A percentile compares a stretch with the other conserved stretches of the same genome.
Evolutionary conservation across 1,284 basidiomycete species (phyloP).

Genomic region (Omphalotus olearius): DNA sequence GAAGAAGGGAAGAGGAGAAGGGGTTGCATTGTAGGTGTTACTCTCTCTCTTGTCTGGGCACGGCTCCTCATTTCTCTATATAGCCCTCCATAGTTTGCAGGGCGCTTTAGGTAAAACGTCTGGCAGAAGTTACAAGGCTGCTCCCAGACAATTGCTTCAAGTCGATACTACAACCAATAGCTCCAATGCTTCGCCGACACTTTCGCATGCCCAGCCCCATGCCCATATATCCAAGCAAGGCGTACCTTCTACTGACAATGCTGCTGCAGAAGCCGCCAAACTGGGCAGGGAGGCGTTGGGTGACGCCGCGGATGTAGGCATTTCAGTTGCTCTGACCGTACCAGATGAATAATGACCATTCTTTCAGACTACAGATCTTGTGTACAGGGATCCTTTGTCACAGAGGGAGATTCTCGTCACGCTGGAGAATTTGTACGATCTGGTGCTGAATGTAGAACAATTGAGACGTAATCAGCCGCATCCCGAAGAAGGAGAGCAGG

Average conservation of each 20-base stretch:
- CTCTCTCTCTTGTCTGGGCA: neutral
- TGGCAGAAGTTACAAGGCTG: slow-evolving; percentile 87
- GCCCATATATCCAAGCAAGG: slow-evolving; percentile 57
- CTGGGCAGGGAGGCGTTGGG: slow-evolving; percentile 66
- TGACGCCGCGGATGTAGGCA: slow-evolving; percentile 44
- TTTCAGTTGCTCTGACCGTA: slow-evolving; percentile 5
- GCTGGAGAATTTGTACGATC: slow-evolving; percentile 86
- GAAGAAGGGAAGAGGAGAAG: slow-evolving; percentile 81
- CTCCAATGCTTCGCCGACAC: slow-evolving; percentile 44
- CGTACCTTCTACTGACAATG: slow-evolving; percentile 37
- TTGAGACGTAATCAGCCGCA: slow-evolving; percentile 75
- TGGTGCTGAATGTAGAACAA: slow-evolving; percentile 85
- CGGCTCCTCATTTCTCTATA: slow-evolving; percentile 1
- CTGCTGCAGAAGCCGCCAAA: slow-evolving; percentile 67
- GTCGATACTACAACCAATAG: slow-evolving; percentile 54
- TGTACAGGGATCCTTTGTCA: slow-evolving; percentile 70
- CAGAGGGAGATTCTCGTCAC: slow-evolving; percentile 76
- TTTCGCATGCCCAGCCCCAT: slow-evolving; percentile 44
- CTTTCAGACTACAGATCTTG: slow-evolving; percentile 45
- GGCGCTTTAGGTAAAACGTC: slow-evolving; percentile 95
- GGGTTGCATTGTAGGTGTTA: slow-evolving; percentile 55
- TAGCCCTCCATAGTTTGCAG: slow-evolving; percentile 80
- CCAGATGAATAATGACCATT: neutral
- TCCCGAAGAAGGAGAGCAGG: slow-evolving; percentile 49
- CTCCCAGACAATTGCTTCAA: slow-evolving; percentile 93